Evolutionary conservation across 495 filamentous ascomycete species (phyloP).

Genomic region (Chaetomium cochliodes): DNA sequence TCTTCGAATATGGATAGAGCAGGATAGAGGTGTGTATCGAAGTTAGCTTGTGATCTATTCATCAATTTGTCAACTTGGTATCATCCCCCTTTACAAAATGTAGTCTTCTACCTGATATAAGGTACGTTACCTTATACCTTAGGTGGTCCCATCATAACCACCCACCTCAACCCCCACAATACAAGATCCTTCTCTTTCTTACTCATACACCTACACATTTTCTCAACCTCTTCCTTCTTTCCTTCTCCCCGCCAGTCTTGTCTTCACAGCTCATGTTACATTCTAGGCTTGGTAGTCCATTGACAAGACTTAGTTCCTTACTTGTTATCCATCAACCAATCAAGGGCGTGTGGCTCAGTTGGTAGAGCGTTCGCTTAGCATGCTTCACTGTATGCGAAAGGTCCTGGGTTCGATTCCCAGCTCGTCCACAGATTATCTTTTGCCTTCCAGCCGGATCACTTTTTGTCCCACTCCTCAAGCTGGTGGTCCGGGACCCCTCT

Average conservation of each 20-base stretch:
- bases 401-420: conserved; percentile 32
- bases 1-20: background rate
- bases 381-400: conserved; percentile 22
- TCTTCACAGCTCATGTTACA: background rate
- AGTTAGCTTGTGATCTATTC: background rate
- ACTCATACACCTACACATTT: no score
- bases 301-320: background rate
- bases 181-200: no score
- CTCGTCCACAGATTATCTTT: conserved; percentile 21
- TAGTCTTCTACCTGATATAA: no score
- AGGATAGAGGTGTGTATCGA: background rate
- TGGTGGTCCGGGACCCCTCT: no score
- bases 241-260: no score
- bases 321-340: background rate
- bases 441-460: background rate
- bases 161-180: no score
- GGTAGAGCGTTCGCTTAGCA: conserved; percentile 33
- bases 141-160: no score
- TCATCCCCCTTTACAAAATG: no score
- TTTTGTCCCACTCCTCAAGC: no score
- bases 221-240: no score
- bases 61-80: background rate
- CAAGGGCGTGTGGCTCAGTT: conserved; percentile 31
- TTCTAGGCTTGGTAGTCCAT: background rate
- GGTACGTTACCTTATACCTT: no score